A percentile compares a stretch with the other conserved stretches of the same genome.
phyloP scores from a whole-genome alignment of 306 rosid species.

The Citrullus mucosospermus region DNA sequence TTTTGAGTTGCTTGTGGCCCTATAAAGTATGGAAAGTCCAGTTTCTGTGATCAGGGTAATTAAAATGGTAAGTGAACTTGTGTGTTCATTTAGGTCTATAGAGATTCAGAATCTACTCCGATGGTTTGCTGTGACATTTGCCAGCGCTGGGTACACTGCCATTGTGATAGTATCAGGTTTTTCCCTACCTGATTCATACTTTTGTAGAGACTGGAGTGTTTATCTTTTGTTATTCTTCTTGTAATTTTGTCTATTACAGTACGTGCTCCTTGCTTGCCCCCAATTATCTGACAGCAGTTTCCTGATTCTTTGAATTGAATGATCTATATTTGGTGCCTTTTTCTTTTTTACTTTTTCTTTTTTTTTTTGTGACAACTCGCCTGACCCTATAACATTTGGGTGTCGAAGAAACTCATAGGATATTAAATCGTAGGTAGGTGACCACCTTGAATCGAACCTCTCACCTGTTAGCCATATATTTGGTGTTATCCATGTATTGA shows the following conservation, averaged over 20 bases:
- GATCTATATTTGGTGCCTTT: background rate
- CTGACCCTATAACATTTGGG: no score
- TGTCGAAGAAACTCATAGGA: no score
- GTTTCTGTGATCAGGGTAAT: background rate
- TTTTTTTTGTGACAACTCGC: no score
- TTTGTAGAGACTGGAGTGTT: background rate
- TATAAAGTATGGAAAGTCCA: background rate
- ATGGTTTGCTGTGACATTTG: slow-evolving; percentile 98
- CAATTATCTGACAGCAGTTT: background rate
- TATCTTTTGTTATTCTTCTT: background rate
- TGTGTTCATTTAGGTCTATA: slow-evolving; percentile 61
- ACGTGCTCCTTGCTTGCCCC: background rate
- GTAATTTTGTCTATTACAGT: background rate
- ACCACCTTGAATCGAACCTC: no score
- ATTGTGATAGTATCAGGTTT: slow-evolving; percentile 91
- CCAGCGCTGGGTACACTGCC: slow-evolving; percentile 99
- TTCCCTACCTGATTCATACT: background rate
- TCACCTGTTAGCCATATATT: background rate
- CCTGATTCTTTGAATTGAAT: background rate
- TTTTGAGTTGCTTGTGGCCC: background rate
- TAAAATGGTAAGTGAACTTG: slow-evolving; percentile 8
- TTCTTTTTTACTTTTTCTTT: no score
- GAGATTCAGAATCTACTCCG: slow-evolving; percentile 98
- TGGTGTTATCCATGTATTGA: background rate
- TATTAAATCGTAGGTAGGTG: no score